These are phyloP conservation scores for Verticillium klebahnii DNA, from an alignment of 2,329 filamentous ascomycete genomes.

Conservation along the genomic window DNA sequence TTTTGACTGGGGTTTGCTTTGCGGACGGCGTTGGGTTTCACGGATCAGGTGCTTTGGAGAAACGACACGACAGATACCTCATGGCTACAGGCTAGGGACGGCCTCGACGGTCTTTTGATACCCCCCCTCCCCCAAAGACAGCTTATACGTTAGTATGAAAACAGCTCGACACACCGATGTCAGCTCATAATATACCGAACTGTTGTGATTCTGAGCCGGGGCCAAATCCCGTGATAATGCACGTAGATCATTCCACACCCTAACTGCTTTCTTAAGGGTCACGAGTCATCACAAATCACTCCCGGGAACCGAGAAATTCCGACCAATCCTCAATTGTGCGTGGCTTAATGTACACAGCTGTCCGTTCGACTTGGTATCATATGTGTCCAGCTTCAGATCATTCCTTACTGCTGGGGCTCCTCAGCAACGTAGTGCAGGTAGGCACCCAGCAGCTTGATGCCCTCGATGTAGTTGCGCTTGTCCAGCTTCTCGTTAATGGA, in stretches of 20 bases:
- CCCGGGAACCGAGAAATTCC: neutral
- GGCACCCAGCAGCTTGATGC: slow-evolving; percentile 89
- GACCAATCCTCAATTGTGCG: neutral
- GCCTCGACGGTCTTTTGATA: neutral
- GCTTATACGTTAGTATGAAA: neutral
- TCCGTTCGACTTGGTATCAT: neutral
- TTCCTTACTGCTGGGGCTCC: slow-evolving; percentile 57
- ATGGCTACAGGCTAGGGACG: neutral
- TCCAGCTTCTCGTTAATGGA: slow-evolving; percentile 99
- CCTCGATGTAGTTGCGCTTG: slow-evolving; percentile 96
- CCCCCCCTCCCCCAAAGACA: neutral
- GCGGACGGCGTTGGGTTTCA: neutral
- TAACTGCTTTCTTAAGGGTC: too few species aligned
- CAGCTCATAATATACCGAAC: neutral
- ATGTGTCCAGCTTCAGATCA: neutral
- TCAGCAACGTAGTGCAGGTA: slow-evolving; percentile 96
- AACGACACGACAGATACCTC: neutral
- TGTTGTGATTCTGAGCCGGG: too few species aligned
- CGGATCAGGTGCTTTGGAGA: neutral
- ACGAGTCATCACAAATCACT: neutral
- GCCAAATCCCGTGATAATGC: too few species aligned
- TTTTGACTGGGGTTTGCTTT: neutral
- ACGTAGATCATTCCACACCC: too few species aligned
- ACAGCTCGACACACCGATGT: neutral
- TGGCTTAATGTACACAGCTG: neutral